Evolutionary conservation across 805 yeast species (phyloP).

Genomic region (Candida broadrunensis): DNA sequence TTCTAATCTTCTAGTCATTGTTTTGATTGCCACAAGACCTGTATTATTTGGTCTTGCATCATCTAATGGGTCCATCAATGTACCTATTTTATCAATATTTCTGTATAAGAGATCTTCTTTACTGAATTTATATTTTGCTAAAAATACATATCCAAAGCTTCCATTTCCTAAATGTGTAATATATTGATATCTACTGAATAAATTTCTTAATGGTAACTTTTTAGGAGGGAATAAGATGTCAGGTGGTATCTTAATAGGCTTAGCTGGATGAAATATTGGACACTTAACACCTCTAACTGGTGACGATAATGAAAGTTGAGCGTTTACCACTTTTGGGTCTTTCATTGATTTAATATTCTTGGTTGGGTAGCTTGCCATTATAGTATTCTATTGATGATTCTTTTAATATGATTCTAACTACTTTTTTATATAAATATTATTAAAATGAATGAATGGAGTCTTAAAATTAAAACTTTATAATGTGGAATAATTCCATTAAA

Average conservation of each 20-base stretch:
- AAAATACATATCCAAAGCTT: conserved; percentile 67
- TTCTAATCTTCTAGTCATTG: conserved; percentile 58
- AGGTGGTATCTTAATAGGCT: not conserved
- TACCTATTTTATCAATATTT: conserved; percentile 25
- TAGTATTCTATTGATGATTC: too few relatives aligned
- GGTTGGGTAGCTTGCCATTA: too few relatives aligned
- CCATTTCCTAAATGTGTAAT: conserved; percentile 66
- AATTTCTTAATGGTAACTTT: conserved; percentile 11
- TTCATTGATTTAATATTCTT: too few relatives aligned
- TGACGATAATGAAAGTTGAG: too few relatives aligned
- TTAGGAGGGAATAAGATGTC: conserved; percentile 10
- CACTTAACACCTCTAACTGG: too few relatives aligned
- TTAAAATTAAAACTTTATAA: too few relatives aligned
- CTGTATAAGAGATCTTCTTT: conserved; percentile 15
- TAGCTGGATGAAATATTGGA: too few relatives aligned
- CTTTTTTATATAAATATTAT: too few relatives aligned
- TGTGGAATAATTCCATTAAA: too few relatives aligned
- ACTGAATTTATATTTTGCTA: conserved; percentile 49
- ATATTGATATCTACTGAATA: conserved; percentile 36
- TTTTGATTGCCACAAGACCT: conserved; percentile 72
- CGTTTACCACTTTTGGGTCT: too few relatives aligned
- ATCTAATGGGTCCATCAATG: conserved; percentile 48
- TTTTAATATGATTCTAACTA: too few relatives aligned
- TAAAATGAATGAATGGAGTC: too few relatives aligned
- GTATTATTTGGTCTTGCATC: conserved; percentile 17